phyloP scores from a whole-genome alignment of 179 eudicot genomes.

The Nepenthes alata region DNA sequence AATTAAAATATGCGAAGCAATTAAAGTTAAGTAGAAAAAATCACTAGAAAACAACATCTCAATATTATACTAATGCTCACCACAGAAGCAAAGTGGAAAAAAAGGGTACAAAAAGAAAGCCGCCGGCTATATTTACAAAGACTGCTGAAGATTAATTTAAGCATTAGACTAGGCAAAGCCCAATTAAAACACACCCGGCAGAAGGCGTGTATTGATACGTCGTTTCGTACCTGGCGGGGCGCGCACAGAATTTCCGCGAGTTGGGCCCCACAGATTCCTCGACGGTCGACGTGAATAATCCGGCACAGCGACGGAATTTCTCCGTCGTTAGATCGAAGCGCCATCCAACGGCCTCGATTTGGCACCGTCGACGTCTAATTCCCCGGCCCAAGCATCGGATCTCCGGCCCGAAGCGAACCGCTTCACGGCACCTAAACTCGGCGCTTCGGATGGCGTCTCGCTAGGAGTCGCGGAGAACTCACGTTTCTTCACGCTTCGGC shows the following conservation, averaged over 20 bases:
- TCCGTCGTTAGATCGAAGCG: constrained; percentile 16
- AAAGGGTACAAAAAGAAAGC: no score
- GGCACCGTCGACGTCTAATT: constrained; percentile 9
- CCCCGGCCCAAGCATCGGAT: constrained; percentile 38
- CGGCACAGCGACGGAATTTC: constrained; percentile 8
- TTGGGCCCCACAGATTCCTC: constrained; percentile 18
- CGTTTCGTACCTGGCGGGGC: no score
- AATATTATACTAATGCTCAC: no score
- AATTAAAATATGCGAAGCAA: no score
- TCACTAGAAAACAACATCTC: no score
- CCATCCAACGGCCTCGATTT: constrained; percentile 16
- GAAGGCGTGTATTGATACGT: no score
- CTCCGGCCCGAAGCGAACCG: constrained; percentile 67
- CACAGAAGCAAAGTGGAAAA: no score
- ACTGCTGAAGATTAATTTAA: no score
- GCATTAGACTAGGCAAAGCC: no score
- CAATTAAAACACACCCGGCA: no score
- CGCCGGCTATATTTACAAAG: no score
- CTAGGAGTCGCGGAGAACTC: constrained; percentile 5
- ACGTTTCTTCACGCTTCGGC: constrained; percentile 12
- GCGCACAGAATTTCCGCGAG: neutral
- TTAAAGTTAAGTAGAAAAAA: no score
- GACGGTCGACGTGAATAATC: constrained; percentile 10
- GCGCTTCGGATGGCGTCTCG: constrained; percentile 16
- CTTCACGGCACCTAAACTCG: constrained; percentile 48